phyloP scores from a whole-genome alignment of 352 stramenopile genomes.

The Phytophthora vignae region DNA sequence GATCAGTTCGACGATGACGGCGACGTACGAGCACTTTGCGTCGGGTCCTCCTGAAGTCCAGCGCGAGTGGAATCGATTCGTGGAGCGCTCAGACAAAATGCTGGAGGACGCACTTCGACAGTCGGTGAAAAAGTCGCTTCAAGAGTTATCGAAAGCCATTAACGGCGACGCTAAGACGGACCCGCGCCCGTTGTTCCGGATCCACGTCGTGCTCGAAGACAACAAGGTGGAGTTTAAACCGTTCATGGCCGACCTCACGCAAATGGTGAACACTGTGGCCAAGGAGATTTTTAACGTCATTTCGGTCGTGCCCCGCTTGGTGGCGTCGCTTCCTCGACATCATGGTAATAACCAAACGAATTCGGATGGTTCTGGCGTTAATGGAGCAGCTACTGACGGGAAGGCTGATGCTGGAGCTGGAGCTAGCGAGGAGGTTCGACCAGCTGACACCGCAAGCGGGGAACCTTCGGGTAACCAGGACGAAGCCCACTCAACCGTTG shows the following conservation, averaged over 20 bases:
- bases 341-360: constrained; percentile 32
- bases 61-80: constrained; percentile 93
- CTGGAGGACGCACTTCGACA: constrained; percentile 92
- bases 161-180: constrained; percentile 94
- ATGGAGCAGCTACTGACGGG: constrained; percentile 16
- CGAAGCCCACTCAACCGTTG: constrained; percentile 14
- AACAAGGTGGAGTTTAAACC: constrained; percentile 94
- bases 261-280: constrained; percentile 95
- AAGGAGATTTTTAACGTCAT: constrained; percentile 97
- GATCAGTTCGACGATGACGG: constrained; percentile 90
- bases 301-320: constrained; percentile 91
- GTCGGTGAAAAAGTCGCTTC: constrained; percentile 95
- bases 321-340: constrained; percentile 49
- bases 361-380: constrained; percentile 16
- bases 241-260: constrained; percentile 94
- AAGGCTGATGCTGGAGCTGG: constrained; percentile 20
- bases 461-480: constrained; percentile 31
- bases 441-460: constrained; percentile 24
- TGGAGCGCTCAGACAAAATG: constrained; percentile 91
- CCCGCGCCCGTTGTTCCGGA: constrained; percentile 92
- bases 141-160: constrained; percentile 94
- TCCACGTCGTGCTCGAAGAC: constrained; percentile 95
- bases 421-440: constrained; percentile 32
- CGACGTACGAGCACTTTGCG: constrained; percentile 94
- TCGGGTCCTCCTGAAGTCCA: constrained; percentile 91